Base-by-base conservation (phyloP, 2,329 filamentous ascomycete genomes). In the Clonostachys rosea region DNA sequence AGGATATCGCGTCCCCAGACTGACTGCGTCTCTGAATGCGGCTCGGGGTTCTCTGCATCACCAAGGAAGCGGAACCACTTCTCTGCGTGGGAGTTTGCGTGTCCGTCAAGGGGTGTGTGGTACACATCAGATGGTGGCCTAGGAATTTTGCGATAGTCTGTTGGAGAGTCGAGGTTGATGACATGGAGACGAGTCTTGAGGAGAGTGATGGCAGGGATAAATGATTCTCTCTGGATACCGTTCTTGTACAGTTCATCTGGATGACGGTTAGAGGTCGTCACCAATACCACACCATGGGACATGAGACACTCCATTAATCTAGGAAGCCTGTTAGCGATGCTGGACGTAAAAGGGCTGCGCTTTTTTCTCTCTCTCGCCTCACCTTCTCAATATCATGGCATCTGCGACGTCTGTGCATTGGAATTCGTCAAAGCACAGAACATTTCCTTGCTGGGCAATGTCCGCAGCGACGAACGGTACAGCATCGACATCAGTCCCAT, bases 401-500 rank as follows among this genome's bases (percentile, higher is more conserved):
- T 97, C 92, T 14, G 94, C 94, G 34, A 99, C 92, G 68, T 99
- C 94, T 37, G 94, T 99, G 62, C 91, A 96, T 64, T 99, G 94
- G 62, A 99, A 99, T 71, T 99, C 94, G 67, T 99, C 94, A 63
- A 99, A 99, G 66, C 94, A 99, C 39, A 99, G 74, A 24, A 99
- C 89, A 48, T 87, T 90, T 34, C 85, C 86, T 52, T 84, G 77
- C 59, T 90, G 83, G 7, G 94, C 94, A 62, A 99, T 94, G 61
- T 94, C 87, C n/a, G 92, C 94, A 3, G 92, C 92, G 16, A 97
- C 86, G 62, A 95, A 94, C 1, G 92, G 92, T 41, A 97, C 81
- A 1, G 83, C 89, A 65, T 99, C 94, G 37, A 96, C 79, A 56
- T 96, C 91, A 61, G 84, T 91, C 33, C 94, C 94, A 64, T 95